A percentile compares a stretch with the other conserved stretches of the same genome.
Conservation (phyloP, 2,329 filamentous ascomycete genomes). For the Claviceps spartinae region DNA sequence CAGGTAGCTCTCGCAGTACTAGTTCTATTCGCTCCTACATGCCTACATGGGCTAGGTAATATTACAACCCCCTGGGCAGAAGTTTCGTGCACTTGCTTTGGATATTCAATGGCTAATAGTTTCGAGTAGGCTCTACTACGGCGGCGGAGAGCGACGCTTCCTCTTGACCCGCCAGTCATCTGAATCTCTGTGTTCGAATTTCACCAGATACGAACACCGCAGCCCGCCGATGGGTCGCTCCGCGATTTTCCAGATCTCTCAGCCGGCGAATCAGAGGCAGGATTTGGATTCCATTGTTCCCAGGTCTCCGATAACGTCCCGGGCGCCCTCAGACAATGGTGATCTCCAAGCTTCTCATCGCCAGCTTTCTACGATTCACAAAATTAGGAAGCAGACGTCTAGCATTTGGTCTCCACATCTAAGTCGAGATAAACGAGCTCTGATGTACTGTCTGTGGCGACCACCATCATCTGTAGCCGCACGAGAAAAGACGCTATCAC, state of each 20-base stretch:
- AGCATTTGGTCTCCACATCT: constrained; percentile 65
- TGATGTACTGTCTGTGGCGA: constrained; percentile 52
- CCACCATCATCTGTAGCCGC: constrained; percentile 54
- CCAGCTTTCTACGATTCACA: constrained; percentile 14
- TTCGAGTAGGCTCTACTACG: constrained; percentile 49
- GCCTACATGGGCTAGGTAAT: constrained; percentile 40
- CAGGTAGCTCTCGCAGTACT: constrained; percentile 32
- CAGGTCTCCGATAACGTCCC: constrained; percentile 11
- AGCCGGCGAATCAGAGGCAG: constrained; percentile 20
- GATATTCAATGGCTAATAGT: neutral
- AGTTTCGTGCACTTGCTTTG: constrained; percentile 6
- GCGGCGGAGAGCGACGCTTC: constrained; percentile 45
- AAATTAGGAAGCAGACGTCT: constrained; percentile 36
- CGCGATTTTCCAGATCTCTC: constrained; percentile 28
- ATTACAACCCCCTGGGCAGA: constrained; percentile 3
- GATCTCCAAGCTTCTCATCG: constrained; percentile 23
- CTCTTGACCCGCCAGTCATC: constrained; percentile 32
- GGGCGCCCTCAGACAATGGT: neutral
- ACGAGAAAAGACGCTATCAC: constrained; percentile 46
- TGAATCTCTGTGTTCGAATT: constrained; percentile 32
- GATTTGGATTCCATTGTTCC: constrained; percentile 32
- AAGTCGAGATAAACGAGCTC: constrained; percentile 45
- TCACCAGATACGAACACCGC: constrained; percentile 31
- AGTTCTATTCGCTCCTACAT: constrained; percentile 32
- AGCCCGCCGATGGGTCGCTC: constrained; percentile 35